Base-by-base conservation (phyloP, 2,329 filamentous ascomycete species). In the Aspergillus chevalieri region DNA sequence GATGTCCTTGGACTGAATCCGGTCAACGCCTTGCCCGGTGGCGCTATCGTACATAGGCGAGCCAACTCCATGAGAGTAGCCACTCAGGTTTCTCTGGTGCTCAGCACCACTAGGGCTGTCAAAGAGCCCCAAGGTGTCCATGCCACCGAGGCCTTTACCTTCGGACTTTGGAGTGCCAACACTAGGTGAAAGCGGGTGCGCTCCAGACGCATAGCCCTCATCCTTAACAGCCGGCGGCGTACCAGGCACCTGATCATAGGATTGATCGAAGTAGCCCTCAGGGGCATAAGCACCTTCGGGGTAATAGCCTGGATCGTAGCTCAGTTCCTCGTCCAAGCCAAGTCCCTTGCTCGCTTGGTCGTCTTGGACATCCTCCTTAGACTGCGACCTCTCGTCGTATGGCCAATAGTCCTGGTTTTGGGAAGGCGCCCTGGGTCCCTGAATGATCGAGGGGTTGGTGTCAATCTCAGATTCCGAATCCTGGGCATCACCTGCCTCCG, bases 1-100 rank as follows among this genome's bases (percentile, higher is more conserved):
- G 60, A 98, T 94, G 64, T 98, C 93, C 72, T 94, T 93, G 43
- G 90, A 95, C 66, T 97, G 86, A 46, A 98, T 97, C 44, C 86
- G 81, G 57, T 97, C 91, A 47, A 95, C 87, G 30, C 90, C 91
- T 54, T 83, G 84, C 47, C 92, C 92, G 1, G 88, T 95, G 3
- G 91, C 81, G 51, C 88, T 84, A 65, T 98, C 93, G 63, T 95
- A 97, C 17, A 97, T 77, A 2, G 92, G 91, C 26, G 90, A 93
- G 3, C 78, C 79, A 80, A 96, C 89, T 43, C 91, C 92, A 63
- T 96, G 89, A 6, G 92, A 96, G 74, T 95, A 86, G 45, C 89
- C 91, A 64, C 89, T 95, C 43, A 91, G 75, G 59, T 93, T 84
- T 45, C 88, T 83, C 33, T 74, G 72, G 51, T 75, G 66, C 43